Evolutionary conservation across 495 filamentous ascomycete species (phyloP).

Genomic region (Pyrenula aspistea): DNA sequence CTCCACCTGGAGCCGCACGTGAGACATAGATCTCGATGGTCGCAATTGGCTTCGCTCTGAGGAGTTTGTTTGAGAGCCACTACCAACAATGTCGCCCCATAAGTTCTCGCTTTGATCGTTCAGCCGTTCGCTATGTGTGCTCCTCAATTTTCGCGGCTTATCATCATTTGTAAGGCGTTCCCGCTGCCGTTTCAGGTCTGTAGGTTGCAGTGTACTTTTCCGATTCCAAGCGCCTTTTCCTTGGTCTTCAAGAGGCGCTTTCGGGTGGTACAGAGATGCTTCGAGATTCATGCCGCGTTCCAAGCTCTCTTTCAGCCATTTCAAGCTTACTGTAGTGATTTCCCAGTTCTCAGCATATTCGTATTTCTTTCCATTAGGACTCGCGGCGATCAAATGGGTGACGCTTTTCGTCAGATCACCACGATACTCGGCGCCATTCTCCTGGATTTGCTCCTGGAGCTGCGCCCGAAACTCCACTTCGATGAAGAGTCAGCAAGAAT

Average conservation of each 20-base stretch:
- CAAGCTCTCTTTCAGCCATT: constrained; percentile 80
- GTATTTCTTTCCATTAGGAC: constrained; percentile 77
- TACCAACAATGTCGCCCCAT: constrained; percentile 77
- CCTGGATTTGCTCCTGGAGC: constrained; percentile 49
- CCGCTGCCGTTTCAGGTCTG: constrained; percentile 33
- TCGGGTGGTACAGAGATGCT: constrained; percentile 69
- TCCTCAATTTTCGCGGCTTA: constrained; percentile 53
- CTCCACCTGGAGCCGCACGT: constrained; percentile 16
- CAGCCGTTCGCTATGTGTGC: constrained; percentile 68
- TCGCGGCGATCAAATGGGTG: constrained; percentile 74
- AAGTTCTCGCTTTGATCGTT: constrained; percentile 67
- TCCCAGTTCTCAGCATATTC: constrained; percentile 69
- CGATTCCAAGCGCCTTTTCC: constrained; percentile 67
- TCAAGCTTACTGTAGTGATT: constrained; percentile 60
- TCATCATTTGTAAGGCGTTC: constrained; percentile 8
- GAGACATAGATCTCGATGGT: constrained; percentile 14
- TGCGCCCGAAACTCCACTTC: constrained; percentile 53
- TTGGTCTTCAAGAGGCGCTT: constrained; percentile 51
- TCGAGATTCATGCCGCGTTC: constrained; percentile 90
- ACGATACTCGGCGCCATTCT: constrained; percentile 69
- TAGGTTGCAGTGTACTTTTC: constrained; percentile 14
- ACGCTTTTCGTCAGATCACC: constrained; percentile 73
- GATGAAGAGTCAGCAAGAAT: neutral
- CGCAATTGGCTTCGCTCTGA: constrained; percentile 16
- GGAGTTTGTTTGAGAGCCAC: constrained; percentile 22